A percentile compares a stretch with the other conserved stretches of the same genome.
Evolutionary conservation across 257 asterid species (phyloP).

Genomic region (Linderniella brevidens): DNA sequence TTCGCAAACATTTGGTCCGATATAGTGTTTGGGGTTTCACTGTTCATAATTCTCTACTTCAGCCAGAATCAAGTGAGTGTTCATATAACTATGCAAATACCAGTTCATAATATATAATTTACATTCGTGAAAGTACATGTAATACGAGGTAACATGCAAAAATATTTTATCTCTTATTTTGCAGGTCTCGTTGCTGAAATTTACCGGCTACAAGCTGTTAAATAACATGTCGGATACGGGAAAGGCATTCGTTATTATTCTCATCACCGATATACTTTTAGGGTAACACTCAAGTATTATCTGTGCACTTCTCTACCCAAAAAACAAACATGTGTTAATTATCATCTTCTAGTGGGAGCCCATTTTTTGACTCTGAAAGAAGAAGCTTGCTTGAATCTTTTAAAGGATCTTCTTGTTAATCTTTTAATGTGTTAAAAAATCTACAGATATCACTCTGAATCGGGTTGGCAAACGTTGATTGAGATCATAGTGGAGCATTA

Average conservation of each 20-base stretch:
- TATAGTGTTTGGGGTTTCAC: conserved; percentile 67
- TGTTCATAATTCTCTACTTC: conserved; percentile 71
- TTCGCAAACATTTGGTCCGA: conserved; percentile 98
- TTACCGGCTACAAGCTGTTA: conserved; percentile 78
- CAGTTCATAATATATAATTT: background rate
- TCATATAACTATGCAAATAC: conserved; percentile 4
- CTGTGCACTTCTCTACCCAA: too few species aligned
- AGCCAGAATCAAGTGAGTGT: conserved; percentile 68
- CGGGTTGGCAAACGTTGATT: conserved; percentile 80
- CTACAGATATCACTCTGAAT: conserved; percentile 89
- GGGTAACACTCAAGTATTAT: conserved; percentile 43
- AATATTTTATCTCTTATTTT: conserved; percentile 5
- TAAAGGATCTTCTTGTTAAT: background rate
- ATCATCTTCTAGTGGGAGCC: too few species aligned
- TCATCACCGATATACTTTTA: conserved; percentile 73
- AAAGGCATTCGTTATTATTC: conserved; percentile 80
- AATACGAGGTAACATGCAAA: too few species aligned
- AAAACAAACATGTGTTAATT: too few species aligned
- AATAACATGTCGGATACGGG: conserved; percentile 78
- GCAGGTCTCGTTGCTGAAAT: conserved; percentile 93
- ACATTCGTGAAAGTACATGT: too few species aligned
- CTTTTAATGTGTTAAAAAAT: conserved; percentile 4
- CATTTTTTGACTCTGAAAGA: too few species aligned
- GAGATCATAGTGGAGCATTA: conserved; percentile 72
- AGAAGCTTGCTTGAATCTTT: background rate